Base-by-base conservation (phyloP, 768 basidiomycete genomes). In the Phaffia tasmanica region DNA sequence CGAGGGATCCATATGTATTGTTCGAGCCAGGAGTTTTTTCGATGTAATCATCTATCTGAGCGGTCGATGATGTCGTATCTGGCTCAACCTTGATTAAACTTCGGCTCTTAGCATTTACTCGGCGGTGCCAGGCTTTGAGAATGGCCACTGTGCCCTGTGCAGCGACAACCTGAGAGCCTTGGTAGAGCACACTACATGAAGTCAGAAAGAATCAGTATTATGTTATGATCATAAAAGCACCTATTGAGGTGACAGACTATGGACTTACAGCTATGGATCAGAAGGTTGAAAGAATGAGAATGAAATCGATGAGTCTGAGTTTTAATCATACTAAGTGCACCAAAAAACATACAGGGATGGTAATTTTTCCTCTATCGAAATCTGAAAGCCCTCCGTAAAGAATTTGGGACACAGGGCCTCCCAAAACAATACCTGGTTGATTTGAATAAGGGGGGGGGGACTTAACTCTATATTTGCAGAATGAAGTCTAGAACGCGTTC, bases 141-240 rank as follows among this genome's bases (percentile, higher is more conserved):
- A 73, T 56, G 21, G 53, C 65, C 4, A 74, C 72, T 42, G 72
- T 70, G 15, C 71, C 56, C 55, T 74, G 72, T 0, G 72, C 73
- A 1, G 71, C 57, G n/a, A 72, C 68, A 57, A 74, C 70, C 50
- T 73, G 71, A 18, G 71, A 70, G 5, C 72, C 75, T 47, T 74
- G 74, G 50, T 73, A 75, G 6, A 75, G 67, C 6, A 75, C 72
- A 57, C 35, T 42, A 11, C 6, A 42, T 42, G 35, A 11, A 42
- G 11, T 42, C 6, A 42, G n/a, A 4, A 42, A 42, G 35, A 42
- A 42, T 42, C 35, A 42, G 35, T 11, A 5, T 5, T 42, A 5
- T 42, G 35, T 5, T 11, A 42, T 42, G n/a, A n/a, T n/a, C n/a
- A n/a, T n/a, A n/a, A n/a, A n/a, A n/a, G n/a, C n/a, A n/a, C n/a